These are phyloP conservation scores for Corymbia citriodora DNA, from an alignment of 441 rosid genomes.

Conservation along the genomic window DNA sequence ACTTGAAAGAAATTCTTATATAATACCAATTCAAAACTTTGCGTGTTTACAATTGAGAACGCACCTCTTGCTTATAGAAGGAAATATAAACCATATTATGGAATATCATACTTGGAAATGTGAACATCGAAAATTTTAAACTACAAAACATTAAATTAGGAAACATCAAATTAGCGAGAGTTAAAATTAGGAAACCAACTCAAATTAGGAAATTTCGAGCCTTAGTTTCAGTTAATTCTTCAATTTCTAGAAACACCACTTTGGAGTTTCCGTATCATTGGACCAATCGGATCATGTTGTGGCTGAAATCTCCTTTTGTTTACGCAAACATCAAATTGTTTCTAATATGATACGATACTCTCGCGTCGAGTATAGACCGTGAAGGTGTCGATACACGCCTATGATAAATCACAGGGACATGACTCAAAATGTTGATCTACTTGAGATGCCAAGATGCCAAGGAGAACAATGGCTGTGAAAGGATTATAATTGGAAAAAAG, in stretches of 20 bases:
- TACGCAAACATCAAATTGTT: not conserved
- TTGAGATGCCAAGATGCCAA: not conserved
- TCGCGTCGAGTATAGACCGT: fast-evolving
- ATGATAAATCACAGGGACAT: not conserved
- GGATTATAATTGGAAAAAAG: not conserved
- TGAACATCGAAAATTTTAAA: not conserved
- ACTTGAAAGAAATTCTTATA: not conserved
- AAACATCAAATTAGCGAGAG: too few species aligned
- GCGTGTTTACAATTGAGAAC: not conserved
- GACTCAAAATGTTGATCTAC: not conserved
- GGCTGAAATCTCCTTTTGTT: not conserved
- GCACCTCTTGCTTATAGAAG: not conserved
- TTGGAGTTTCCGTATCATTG: not conserved
- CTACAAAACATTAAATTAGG: not conserved
- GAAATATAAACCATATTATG: not conserved
- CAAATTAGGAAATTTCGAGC: not conserved
- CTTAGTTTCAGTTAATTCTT: not conserved
- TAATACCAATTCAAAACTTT: not conserved
- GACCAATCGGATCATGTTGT: not conserved
- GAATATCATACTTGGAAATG: not conserved
- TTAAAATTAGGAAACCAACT: not conserved
- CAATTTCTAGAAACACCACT: not conserved
- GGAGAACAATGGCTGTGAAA: not conserved
- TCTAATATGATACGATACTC: not conserved
- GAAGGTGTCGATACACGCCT: not conserved